Conservation (phyloP, 805 yeast genomes). For the Kuraishia borneana region DNA sequence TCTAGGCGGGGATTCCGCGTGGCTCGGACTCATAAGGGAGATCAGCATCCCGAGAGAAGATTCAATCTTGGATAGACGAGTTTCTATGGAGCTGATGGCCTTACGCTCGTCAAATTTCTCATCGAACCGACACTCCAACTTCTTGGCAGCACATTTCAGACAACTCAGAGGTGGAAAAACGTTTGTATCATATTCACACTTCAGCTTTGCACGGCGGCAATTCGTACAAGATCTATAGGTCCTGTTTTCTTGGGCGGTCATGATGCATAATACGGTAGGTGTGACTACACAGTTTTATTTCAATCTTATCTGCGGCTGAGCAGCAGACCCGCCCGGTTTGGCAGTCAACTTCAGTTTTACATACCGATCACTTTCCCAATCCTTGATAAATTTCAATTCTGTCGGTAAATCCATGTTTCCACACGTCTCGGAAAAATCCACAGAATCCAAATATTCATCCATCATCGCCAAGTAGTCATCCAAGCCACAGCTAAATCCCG, state of each 20-base stretch:
- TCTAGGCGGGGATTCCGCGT: background rate
- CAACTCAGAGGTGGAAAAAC: background rate
- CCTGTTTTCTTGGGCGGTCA: too few relatives aligned
- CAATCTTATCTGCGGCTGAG: too few relatives aligned
- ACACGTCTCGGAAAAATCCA: too few relatives aligned
- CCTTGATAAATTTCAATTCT: too few relatives aligned
- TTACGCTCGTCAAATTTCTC: slow-evolving; percentile 1
- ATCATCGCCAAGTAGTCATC: too few relatives aligned
- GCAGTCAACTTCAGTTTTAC: too few relatives aligned
- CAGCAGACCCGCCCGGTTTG: too few relatives aligned
- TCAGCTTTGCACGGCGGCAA: background rate
- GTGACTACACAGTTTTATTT: too few relatives aligned
- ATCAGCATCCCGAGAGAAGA: background rate
- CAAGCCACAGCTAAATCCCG: slow-evolving; percentile 36
- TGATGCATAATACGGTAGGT: too few relatives aligned
- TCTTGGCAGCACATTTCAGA: background rate
- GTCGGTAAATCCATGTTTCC: too few relatives aligned
- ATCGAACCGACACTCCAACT: slow-evolving; percentile 1
- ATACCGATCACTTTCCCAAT: too few relatives aligned
- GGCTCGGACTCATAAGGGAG: background rate
- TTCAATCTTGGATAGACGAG: background rate
- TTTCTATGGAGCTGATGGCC: slow-evolving; percentile 1
- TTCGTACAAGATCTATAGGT: slow-evolving; percentile 1
- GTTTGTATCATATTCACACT: background rate
- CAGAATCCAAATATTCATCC: too few relatives aligned